Base-by-base conservation (phyloP, 345 rosid genomes). In the Moricandia arvensis region DNA sequence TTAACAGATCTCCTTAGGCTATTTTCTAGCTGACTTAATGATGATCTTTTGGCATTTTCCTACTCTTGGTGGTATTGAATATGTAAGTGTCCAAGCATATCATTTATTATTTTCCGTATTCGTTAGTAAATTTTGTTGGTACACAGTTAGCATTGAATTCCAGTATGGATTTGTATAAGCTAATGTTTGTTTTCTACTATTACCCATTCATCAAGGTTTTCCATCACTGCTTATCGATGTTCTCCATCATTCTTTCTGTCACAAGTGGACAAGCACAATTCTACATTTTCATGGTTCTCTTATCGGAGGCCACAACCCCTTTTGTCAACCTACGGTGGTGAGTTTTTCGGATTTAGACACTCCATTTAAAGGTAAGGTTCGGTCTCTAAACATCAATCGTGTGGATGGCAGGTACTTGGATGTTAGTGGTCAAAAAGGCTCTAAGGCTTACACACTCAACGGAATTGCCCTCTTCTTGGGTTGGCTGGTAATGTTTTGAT, bases 261-360 rank as follows among this genome's bases (percentile, higher is more conserved):
- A 59, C 85, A 53, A 87, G 94, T 68, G 93, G 93, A 68, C 88
- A 90, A 83, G 87, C 77, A 41, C 94, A 89, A 75, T 78, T 90
- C 66, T 93, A 93, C 69, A 90, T 93, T 76, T 84, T 93, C 45
- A 83, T 89, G 84, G 91, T 90, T 86, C 94, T 93, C 72, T 82
- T 93, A 75, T 73, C 96, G 2, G 95, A 93, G 77, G 74, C 79
- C 74, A 93, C 95, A 27, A 89, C 96, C 0, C 93, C 95, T 4
- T 93, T 90, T 72, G 88, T 93, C 27, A 93, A 93, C 78, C 77
- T 93, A 29, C 89, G 96, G 80, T 93, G 98, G 98, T 93, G 83
- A 71, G 75, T 31, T 68, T 54, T 47, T 54, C 4, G 24, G 31
- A 51, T 64, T 26, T 51, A 7, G 29, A 47, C 73, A 34, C 31